These are phyloP conservation scores for Ricinus communis DNA, from an alignment of 345 rosid species.

Conservation along the genomic window DNA sequence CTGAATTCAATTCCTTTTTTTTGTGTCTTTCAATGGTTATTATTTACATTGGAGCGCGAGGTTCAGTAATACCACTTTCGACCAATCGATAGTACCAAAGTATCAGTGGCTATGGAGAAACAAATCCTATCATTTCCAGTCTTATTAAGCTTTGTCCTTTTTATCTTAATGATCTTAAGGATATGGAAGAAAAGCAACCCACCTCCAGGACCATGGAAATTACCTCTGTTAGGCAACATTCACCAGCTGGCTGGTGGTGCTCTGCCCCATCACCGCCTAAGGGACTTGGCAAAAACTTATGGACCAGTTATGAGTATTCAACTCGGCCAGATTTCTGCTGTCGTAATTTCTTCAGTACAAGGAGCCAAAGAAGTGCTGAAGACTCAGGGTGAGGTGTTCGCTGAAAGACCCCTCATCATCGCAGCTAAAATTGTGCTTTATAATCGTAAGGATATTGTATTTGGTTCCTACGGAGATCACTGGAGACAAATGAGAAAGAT, in stretches of 20 bases:
- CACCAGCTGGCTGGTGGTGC: not conserved
- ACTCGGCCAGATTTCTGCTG: not conserved
- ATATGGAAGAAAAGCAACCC: too few species aligned
- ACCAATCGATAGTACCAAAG: too few species aligned
- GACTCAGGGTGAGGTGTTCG: not conserved
- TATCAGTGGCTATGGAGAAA: too few species aligned
- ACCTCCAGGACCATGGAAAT: not conserved
- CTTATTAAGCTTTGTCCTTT: too few species aligned
- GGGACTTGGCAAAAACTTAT: not conserved
- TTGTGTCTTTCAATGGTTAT: too few species aligned
- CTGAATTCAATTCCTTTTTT: too few species aligned
- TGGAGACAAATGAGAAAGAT: not conserved
- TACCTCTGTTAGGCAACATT: not conserved
- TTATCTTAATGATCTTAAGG: too few species aligned
- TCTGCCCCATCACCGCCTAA: not conserved
- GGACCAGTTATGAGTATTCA: not conserved
- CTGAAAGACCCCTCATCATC: not conserved
- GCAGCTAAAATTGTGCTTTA: not conserved
- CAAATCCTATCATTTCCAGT: too few species aligned
- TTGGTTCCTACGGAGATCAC: not conserved
- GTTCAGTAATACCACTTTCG: too few species aligned
- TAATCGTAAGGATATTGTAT: not conserved
- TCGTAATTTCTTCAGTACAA: not conserved
- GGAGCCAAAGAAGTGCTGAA: not conserved
- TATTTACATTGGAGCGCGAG: too few species aligned